Evolutionary conservation across 768 basidiomycete genomes (phyloP).

Genomic region (Leccinum imitatum): DNA sequence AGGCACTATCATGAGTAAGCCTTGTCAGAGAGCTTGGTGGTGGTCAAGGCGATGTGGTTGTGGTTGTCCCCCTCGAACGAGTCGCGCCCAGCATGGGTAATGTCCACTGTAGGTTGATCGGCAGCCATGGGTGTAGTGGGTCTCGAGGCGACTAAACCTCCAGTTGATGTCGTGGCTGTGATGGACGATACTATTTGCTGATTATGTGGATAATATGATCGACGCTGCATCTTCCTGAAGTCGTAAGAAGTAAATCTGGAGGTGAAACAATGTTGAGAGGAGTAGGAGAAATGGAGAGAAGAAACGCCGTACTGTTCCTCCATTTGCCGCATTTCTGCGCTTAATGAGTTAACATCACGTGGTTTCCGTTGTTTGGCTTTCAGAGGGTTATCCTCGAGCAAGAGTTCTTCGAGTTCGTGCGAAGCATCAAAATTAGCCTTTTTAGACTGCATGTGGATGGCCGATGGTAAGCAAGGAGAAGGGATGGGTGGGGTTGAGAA

Average conservation of each 20-base stretch:
- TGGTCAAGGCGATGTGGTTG: constrained; percentile 41
- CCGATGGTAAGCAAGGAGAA: constrained; percentile 3
- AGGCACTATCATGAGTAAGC: constrained; percentile 43
- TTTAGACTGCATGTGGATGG: constrained; percentile 66
- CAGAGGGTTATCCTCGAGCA: constrained; percentile 95
- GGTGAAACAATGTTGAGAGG: constrained; percentile 1
- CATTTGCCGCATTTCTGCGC: constrained; percentile 94
- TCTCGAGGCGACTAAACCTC: constrained; percentile 66
- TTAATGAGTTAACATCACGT: constrained; percentile 77
- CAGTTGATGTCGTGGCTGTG: constrained; percentile 74
- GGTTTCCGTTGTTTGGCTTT: constrained; percentile 93
- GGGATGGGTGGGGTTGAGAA: not conserved
- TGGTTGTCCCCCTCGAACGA: constrained; percentile 42
- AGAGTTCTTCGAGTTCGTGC: constrained; percentile 93
- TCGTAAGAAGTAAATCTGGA: constrained; percentile 87
- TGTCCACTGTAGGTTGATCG: constrained; percentile 45
- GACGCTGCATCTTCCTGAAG: constrained; percentile 87
- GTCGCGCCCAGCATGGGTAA: constrained; percentile 42
- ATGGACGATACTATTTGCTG: constrained; percentile 60
- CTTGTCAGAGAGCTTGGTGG: constrained; percentile 44
- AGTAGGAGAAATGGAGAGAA: not conserved
- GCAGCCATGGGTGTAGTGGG: constrained; percentile 63
- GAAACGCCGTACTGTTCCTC: constrained; percentile 83
- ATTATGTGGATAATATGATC: constrained; percentile 88
- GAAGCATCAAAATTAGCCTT: constrained; percentile 99